phyloP scores from a whole-genome alignment of 495 filamentous ascomycete genomes.

The Penicillium ochrochloron region DNA sequence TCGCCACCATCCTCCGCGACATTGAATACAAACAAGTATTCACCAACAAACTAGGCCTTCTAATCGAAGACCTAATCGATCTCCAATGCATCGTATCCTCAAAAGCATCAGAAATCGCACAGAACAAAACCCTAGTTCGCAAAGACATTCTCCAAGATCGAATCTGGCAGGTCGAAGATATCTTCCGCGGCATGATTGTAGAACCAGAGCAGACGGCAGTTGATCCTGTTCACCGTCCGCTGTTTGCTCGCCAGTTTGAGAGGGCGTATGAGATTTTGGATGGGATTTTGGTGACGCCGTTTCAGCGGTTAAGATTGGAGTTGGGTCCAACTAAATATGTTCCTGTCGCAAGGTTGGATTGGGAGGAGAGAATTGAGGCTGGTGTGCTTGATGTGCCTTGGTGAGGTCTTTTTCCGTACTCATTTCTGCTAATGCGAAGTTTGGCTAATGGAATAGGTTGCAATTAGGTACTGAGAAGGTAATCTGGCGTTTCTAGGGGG shows the following conservation, averaged over 20 bases:
- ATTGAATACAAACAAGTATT: background rate
- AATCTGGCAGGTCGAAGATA: background rate
- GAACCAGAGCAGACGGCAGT: background rate
- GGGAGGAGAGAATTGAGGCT: background rate
- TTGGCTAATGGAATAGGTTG: background rate
- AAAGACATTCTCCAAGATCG: background rate
- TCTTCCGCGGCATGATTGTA: background rate
- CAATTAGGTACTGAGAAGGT: background rate
- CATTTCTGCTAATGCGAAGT: background rate
- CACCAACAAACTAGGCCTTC: background rate
- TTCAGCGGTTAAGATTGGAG: background rate
- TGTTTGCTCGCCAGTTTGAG: background rate
- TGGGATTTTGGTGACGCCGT: background rate
- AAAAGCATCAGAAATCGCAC: background rate
- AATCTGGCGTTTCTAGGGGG: too few relatives aligned
- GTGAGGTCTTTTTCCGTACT: background rate
- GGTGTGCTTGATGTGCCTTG: background rate
- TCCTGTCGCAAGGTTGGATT: background rate
- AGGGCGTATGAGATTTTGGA: background rate
- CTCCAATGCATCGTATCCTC: background rate
- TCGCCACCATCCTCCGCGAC: background rate
- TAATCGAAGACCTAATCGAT: background rate
- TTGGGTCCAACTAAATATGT: background rate
- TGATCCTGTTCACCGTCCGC: background rate
- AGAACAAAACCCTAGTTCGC: background rate